These are phyloP conservation scores for Penicillium subrubescens DNA, from an alignment of 495 filamentous ascomycete species.

Conservation along the genomic window DNA sequence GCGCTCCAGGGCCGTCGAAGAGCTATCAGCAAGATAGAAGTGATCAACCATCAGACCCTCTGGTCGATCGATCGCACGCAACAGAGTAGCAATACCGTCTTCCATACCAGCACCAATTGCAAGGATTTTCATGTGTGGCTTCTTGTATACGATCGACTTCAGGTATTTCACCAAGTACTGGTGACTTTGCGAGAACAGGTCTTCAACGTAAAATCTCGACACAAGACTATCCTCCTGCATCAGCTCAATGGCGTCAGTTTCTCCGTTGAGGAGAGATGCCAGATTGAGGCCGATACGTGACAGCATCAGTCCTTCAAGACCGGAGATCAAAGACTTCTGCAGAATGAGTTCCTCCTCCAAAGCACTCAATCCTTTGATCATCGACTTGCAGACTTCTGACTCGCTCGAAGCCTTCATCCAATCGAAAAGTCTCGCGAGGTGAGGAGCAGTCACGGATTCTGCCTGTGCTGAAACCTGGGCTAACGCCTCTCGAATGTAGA, in stretches of 20 bases:
- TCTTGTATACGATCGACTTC: not conserved
- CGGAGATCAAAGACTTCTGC: not conserved
- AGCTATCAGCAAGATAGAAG: not conserved
- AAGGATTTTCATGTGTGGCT: not conserved
- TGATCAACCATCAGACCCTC: slow-evolving; percentile 4
- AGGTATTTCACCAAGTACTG: not conserved
- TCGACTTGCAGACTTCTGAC: not conserved
- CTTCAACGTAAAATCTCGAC: not conserved
- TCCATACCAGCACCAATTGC: not conserved
- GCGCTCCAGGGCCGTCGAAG: not conserved
- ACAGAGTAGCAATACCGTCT: not conserved
- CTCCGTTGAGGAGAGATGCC: not conserved
- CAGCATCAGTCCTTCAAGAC: not conserved
- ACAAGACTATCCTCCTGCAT: not conserved
- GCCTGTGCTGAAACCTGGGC: not conserved
- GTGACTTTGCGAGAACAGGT: not conserved
- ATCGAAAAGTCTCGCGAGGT: not conserved
- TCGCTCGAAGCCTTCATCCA: not conserved
- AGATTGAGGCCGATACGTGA: not conserved
- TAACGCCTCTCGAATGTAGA: not conserved
- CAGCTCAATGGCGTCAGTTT: not conserved
- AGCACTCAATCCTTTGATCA: not conserved
- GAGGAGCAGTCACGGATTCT: not conserved
- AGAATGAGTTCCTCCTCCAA: slow-evolving; percentile 1
- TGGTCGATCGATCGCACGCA: not conserved